Conservation (phyloP, 371 early-diverging fungal genomes). For the Mortierella sp. region DNA sequence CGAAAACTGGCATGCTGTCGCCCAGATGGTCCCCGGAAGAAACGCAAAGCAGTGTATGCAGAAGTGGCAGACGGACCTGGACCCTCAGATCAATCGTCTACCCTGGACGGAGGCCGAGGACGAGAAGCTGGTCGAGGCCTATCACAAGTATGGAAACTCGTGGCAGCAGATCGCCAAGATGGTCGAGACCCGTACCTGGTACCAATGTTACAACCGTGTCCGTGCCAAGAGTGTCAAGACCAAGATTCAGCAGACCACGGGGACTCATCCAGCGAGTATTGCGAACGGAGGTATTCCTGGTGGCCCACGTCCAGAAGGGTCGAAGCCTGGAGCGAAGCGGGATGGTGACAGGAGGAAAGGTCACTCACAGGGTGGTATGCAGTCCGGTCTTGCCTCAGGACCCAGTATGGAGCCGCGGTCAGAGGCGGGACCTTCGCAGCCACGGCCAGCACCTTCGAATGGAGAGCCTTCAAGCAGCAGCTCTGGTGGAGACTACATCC, state of each 20-base stretch:
- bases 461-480: neutral
- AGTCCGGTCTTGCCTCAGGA: neutral
- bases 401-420: constrained; percentile 2
- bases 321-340: neutral
- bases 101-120: constrained; percentile 54
- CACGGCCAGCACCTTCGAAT: neutral
- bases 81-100: constrained; percentile 51
- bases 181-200: constrained; percentile 57
- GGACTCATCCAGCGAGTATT: constrained; percentile 36
- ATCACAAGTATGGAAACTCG: constrained; percentile 54
- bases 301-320: constrained; percentile 3
- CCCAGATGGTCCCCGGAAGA: constrained; percentile 52
- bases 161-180: constrained; percentile 60
- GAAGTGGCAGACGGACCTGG: constrained; percentile 59
- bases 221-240: constrained; percentile 58
- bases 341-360: neutral
- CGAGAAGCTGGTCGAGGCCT: constrained; percentile 52
- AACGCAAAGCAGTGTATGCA: constrained; percentile 59
- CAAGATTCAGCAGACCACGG: constrained; percentile 40
- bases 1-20: constrained; percentile 58
- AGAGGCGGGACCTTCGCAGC: neutral
- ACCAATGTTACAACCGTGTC: constrained; percentile 57
- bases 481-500: constrained; percentile 2
- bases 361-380: neutral
- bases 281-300: constrained; percentile 20